A percentile compares a stretch with the other conserved stretches of the same genome.
Conservation (phyloP, 495 filamentous ascomycete genomes). For the Tuber magnatum region DNA sequence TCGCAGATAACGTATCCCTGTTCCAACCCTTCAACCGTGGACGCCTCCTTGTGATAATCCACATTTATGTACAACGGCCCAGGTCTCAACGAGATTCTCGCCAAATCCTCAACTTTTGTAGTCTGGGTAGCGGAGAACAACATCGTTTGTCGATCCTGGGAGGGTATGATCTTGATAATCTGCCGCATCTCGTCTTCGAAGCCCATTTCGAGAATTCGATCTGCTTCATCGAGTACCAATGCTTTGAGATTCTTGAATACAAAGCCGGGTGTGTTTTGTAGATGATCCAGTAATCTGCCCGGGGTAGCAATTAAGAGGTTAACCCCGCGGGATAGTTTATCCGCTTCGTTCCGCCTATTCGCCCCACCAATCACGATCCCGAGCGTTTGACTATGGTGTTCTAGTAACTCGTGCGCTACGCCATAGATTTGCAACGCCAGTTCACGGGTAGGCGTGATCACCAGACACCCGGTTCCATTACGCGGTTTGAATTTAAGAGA, state of each 20-base stretch:
- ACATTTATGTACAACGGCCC: constrained; percentile 96
- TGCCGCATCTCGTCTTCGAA: constrained; percentile 98
- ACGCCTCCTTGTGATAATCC: constrained; percentile 67
- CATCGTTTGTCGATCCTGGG: constrained; percentile 85
- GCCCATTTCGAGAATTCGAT: constrained; percentile 89
- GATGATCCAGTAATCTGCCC: constrained; percentile 83
- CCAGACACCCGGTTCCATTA: constrained; percentile 49
- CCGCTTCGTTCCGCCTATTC: constrained; percentile 82
- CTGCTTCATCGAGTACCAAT: constrained; percentile 85
- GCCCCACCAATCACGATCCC: constrained; percentile 95
- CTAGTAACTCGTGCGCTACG: constrained; percentile 86
- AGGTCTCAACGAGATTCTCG: constrained; percentile 81
- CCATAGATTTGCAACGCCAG: constrained; percentile 94
- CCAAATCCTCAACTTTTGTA: constrained; percentile 95
- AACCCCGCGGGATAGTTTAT: constrained; percentile 88
- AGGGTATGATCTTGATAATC: constrained; percentile 90
- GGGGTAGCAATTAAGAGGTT: constrained; percentile 93
- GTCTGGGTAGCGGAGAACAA: constrained; percentile 97
- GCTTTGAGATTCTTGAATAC: constrained; percentile 88
- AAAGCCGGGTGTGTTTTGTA: constrained; percentile 88
- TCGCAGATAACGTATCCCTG: constrained; percentile 94
- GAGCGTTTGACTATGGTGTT: constrained; percentile 80
- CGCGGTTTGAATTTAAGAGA: constrained; percentile 80
- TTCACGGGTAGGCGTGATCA: constrained; percentile 83
- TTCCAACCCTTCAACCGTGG: constrained; percentile 84